These are phyloP conservation scores for Fusarium nanum DNA, from an alignment of 2,329 filamentous ascomycete species.

Conservation along the genomic window DNA sequence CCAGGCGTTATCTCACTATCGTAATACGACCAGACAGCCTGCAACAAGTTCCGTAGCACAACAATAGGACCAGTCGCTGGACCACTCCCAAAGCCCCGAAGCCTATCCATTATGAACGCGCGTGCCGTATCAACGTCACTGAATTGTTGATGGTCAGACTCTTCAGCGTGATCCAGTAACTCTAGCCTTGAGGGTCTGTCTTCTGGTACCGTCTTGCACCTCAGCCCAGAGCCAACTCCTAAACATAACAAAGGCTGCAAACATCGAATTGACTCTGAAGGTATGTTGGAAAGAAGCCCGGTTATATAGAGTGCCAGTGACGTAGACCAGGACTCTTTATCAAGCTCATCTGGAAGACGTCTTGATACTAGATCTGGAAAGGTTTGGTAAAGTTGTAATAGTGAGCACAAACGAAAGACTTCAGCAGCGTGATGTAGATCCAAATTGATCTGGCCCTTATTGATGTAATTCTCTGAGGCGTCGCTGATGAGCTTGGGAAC, in stretches of 20 bases:
- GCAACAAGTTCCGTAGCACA: constrained; percentile 23
- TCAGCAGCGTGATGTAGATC: constrained; percentile 53
- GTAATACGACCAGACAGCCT: constrained; percentile 32
- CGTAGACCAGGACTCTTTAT: constrained; percentile 23
- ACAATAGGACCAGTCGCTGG: constrained; percentile 24
- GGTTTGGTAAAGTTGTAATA: constrained; percentile 55
- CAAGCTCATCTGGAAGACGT: constrained; percentile 42
- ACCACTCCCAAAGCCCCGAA: not conserved
- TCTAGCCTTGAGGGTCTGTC: constrained; percentile 10
- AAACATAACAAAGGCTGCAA: constrained; percentile 22
- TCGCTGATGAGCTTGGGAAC: constrained; percentile 22
- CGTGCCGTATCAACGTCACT: constrained; percentile 16
- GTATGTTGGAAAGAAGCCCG: constrained; percentile 10
- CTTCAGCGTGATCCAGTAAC: not conserved
- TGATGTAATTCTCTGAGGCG: not conserved
- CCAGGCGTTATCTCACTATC: constrained; percentile 28
- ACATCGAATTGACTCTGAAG: constrained; percentile 25
- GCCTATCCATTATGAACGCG: constrained; percentile 25
- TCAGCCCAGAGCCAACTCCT: constrained; percentile 20
- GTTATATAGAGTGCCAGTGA: constrained; percentile 30
- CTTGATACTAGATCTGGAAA: constrained; percentile 51
- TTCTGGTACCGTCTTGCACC: constrained; percentile 14
- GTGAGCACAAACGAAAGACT: constrained; percentile 52
- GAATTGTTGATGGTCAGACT: not conserved
- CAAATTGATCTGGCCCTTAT: constrained; percentile 1